Evolutionary conservation across 768 basidiomycete species (phyloP), one percentile per base, ranked within the genome.

Genomic region (Butyriboletus loyo): DNA sequence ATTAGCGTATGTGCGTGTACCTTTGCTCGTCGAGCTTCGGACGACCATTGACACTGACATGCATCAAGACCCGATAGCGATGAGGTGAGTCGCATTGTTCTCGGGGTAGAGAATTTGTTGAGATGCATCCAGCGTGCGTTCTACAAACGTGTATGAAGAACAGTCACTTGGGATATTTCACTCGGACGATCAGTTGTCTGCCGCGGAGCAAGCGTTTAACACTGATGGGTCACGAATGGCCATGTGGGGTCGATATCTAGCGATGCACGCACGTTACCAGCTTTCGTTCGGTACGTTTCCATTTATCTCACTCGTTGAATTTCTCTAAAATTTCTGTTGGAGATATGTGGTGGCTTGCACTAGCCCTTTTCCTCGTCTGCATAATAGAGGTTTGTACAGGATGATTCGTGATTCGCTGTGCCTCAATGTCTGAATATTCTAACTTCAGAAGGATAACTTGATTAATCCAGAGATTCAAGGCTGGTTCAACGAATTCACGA

Each of bases 311-410:
- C 13, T 1, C n/a, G 5, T 19, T 2, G 17, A 47, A n/a, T 31
- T 30, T 28, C 43, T 15, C 43, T 56, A 9, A 52, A 53, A 37
- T 43, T 15, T n/a, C 30, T 13, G 39, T 42, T n/a, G 14, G 56
- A 93, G 95, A 97, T 70, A 92, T 98, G 82, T 97, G 95, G 96
- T 97, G 93, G 93, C 69, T 98, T 21, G 88, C 65, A 7, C 22
- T 92, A 13, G 92, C 91, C 0, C 69, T 98, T 13, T 93, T 94
- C 71, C 69, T 97, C 2, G 76, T 98, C 36, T 98, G 95, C 66
- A 96, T 98, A 58, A 85, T 97, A 55, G 97, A 98, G 80, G 92
- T 90, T 55, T 53, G 78, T 58, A 17, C 35, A 22, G 9, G 39
- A 50, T 19, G 8, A 22, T 14, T 28, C 25, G 21, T 19, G 8